Percentiles rank a stretch among this genome's conserved stretches.
These are phyloP conservation scores for Podospora conica DNA, from an alignment of 495 filamentous ascomycete genomes.

Conservation along the genomic window DNA sequence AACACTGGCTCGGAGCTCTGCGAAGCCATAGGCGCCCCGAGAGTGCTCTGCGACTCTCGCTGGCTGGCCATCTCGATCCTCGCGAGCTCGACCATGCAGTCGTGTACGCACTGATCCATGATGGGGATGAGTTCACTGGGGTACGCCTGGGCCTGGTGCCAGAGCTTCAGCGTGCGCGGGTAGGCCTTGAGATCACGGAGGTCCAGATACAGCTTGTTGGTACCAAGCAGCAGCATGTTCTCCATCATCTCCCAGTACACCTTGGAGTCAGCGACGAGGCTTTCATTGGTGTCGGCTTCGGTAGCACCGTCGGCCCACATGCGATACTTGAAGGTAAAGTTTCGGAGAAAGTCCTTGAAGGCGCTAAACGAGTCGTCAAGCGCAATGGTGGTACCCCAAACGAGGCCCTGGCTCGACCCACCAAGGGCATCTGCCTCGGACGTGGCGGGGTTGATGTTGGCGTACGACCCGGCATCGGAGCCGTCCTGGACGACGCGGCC, in stretches of 20 bases:
- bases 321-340: constrained; percentile 88
- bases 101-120: constrained; percentile 91
- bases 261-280: constrained; percentile 59
- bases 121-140: constrained; percentile 93
- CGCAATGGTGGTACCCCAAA: constrained; percentile 98
- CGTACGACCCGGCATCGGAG: constrained; percentile 73
- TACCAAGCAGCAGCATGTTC: constrained; percentile 80
- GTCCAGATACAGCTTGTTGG: constrained; percentile 80
- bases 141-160: constrained; percentile 89
- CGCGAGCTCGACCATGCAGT: constrained; percentile 86
- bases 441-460: constrained; percentile 78
- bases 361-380: constrained; percentile 78
- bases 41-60: constrained; percentile 50
- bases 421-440: constrained; percentile 87
- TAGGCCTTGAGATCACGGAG: constrained; percentile 86
- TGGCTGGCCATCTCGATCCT: constrained; percentile 70
- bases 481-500: constrained; percentile 61
- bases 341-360: constrained; percentile 85
- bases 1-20: constrained; percentile 66
- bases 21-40: constrained; percentile 28
- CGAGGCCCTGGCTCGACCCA: constrained; percentile 69
- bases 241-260: constrained; percentile 83
- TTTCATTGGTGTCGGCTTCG: constrained; percentile 60
- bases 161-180: constrained; percentile 85
- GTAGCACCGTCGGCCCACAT: constrained; percentile 81